Conservation (phyloP, 2,329 filamentous ascomycete genomes). For the Microcyclospora tardicrescens region DNA sequence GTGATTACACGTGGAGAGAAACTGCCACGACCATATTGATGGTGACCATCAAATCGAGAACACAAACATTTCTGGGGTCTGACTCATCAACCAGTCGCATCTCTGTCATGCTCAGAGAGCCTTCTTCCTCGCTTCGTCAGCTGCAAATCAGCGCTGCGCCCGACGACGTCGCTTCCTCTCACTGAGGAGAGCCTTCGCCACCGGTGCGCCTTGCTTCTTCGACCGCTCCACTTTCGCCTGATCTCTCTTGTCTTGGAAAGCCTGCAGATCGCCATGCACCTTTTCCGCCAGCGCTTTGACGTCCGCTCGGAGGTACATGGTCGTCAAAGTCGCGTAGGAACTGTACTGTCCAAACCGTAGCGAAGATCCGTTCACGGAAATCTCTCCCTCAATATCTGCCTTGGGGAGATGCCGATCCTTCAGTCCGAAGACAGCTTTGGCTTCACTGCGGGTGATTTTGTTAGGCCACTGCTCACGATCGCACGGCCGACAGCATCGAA, state of each 20-base stretch:
- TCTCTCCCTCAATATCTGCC: background rate
- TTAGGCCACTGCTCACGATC: conserved; percentile 18
- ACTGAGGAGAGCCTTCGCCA: background rate
- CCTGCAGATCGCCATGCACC: conserved; percentile 11
- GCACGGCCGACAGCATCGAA: conserved; percentile 18
- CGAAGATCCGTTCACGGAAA: background rate
- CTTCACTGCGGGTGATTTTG: conserved; percentile 20
- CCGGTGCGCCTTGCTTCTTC: conserved; percentile 4
- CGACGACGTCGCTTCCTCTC: no score
- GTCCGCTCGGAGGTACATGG: conserved; percentile 17
- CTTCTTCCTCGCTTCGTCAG: no score
- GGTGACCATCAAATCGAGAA: no score
- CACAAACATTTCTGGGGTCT: no score
- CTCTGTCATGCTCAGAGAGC: no score
- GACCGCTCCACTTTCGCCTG: conserved; percentile 5
- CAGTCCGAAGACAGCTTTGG: conserved; percentile 12
- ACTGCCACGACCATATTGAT: no score
- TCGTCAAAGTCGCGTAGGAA: conserved; percentile 9
- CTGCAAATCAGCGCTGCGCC: no score
- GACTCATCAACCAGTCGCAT: no score
- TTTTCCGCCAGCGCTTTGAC: conserved; percentile 11
- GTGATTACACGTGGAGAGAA: no score
- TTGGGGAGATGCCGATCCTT: conserved; percentile 12
- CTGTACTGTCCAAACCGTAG: conserved; percentile 16
- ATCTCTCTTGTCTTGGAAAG: conserved; percentile 6